Base-by-base conservation (phyloP, 2,329 filamentous ascomycete genomes). In the Paecilomyces niveus region DNA sequence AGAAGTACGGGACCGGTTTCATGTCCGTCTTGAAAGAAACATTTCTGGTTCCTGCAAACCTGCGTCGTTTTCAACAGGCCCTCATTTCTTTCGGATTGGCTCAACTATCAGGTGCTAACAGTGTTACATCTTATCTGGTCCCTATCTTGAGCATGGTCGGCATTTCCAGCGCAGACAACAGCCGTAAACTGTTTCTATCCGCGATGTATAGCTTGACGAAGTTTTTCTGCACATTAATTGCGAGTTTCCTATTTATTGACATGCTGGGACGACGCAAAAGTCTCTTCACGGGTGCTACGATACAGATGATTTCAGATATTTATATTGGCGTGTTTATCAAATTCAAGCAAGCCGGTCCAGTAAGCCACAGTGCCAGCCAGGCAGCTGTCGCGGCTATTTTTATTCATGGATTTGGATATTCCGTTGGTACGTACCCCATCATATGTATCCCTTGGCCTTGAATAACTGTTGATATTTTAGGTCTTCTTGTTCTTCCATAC, bases 321-420 rank as follows among this genome's bases (percentile, higher is more conserved):
- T 80, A 78, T 56, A 64, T 80, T 1, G 76, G 70, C 3, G 67
- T 72, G 1, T 80, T 72, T 32, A 66, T 80, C 52, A 76, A 74
- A 54, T 71, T 67, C 49, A 59, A 69, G 54, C 64, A 72, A 57
- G 24, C 59, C 53, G 57, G 59, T n/a, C 2, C 56, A 49, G 65
- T 72, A 3, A 57, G 70, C 3, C 57, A 62, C 0, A 63, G 62
- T 1, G 68, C 76, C 3, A 72, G 70, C 0, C 63, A 76, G 32
- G 75, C 64, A 0, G 78, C 78, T 2, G 71, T 80, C 22, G 77
- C 76, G 0, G 71, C 74, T 1, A 72, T 80, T 21, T 81, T 76
- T 54, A 64, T 79, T 7, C 78, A 80, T 55, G 77, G 70, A 0
- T 78, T 80, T 53, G 78, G 76, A 3, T 80, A 78, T 61, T 71